phyloP scores from a whole-genome alignment of 2,329 filamentous ascomycete species.

The Alternaria incomplexa region DNA sequence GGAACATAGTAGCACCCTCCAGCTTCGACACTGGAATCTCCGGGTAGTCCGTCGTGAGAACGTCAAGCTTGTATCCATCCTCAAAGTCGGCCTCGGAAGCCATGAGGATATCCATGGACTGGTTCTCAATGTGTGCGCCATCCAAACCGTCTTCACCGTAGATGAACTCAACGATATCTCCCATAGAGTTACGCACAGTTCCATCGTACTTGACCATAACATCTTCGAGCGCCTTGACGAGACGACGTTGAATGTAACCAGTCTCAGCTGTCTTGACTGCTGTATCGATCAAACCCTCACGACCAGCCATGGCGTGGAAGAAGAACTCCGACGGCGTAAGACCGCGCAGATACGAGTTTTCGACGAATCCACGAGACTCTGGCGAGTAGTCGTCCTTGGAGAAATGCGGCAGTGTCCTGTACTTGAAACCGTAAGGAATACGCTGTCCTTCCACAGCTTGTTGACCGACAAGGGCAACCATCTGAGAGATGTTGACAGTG shows the following conservation, averaged over 20 bases:
- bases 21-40: slow-evolving; percentile 73
- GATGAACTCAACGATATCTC: slow-evolving; percentile 95
- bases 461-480: slow-evolving; percentile 97
- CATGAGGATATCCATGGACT: slow-evolving; percentile 84
- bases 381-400: slow-evolving; percentile 99
- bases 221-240: slow-evolving; percentile 97
- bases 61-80: slow-evolving; percentile 81
- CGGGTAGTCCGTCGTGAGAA: slow-evolving; percentile 74
- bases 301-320: slow-evolving; percentile 99
- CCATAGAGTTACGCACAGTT: slow-evolving; percentile 94
- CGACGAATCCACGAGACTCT: slow-evolving; percentile 94
- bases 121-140: slow-evolving; percentile 90
- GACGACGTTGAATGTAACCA: slow-evolving; percentile 96
- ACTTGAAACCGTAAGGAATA: slow-evolving; percentile 99
- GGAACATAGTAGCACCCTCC: slow-evolving; percentile 85
- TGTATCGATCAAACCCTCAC: slow-evolving; percentile 99
- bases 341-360: slow-evolving; percentile 97
- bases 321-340: slow-evolving; percentile 97
- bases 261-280: slow-evolving; percentile 99
- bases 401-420: slow-evolving; percentile 94
- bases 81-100: slow-evolving; percentile 80
- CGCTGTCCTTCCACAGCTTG: slow-evolving; percentile 98
- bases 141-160: slow-evolving; percentile 98
- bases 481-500: slow-evolving; percentile 99
- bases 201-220: slow-evolving; percentile 97